Base-by-base conservation (phyloP, 495 filamentous ascomycete species). In the Lasiosphaeris hirsuta region DNA sequence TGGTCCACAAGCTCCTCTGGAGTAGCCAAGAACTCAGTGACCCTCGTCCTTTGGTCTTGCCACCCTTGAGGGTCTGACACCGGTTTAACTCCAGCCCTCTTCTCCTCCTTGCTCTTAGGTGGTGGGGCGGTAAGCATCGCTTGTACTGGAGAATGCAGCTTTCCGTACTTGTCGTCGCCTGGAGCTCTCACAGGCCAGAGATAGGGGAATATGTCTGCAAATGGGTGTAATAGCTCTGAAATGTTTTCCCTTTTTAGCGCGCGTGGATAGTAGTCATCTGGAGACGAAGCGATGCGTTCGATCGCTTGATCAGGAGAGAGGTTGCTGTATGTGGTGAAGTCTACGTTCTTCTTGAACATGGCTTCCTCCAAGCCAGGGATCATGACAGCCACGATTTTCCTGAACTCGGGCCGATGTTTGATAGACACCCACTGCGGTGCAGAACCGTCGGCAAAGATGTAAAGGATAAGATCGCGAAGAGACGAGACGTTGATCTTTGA, bases 311-410 rank as follows among this genome's bases (percentile, higher is more conserved):
- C 67, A 23, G 66, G 59, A 6, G 63, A 46, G 1, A 69, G 54
- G 2, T 66, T 68, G 35, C 72, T 72, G 62, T 74, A 78, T 1
- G 63, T 65, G 13, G 75, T 63, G 41, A 86, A 72, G 36, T 83
- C 72, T 5, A 90, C 79, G 10, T 74, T 79, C 18, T 82, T 81
- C 73, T 91, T 84, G 71, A 97, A 95, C 90, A 96, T 93, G 34
- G 84, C 88, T 61, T 87, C 82, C 69, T 96, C 92, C 11, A 97
- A 71, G 10, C 93, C 94, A 0, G 94, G 95, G 7, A 96, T 88
- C 88, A 97, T 93, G 56, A 97, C 72, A n/a, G 92, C 83, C 13
- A 96, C 94, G 17, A 91, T 86, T 69, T 92, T 95, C 37, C 84
- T 78, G 50, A 97, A 86, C 61, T 86, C 77, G 0, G 80, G 79